Evolutionary conservation across 2,329 filamentous ascomycete species (phyloP), one percentile per base, ranked within the genome.

Genomic region (Metarhizium robertsii): DNA sequence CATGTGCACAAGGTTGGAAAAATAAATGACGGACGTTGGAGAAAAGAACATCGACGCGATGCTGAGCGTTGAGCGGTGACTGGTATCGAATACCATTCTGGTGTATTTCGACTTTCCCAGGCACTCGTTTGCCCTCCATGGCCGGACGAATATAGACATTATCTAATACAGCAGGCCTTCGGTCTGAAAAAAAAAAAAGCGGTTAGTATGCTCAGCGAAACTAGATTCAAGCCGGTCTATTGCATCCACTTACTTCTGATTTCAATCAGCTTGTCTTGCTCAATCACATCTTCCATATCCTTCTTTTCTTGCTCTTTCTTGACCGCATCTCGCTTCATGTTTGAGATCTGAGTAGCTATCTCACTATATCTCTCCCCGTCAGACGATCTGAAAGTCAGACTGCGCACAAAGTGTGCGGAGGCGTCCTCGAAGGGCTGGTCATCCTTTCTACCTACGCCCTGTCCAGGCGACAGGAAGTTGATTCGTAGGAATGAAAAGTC

Each of bases 291-390:
- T 69, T 99, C 94, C 88, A 99, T 88, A 64, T 99, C 92, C 75
- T 99, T 99, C 83, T 97, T 96, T 73, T 96, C 92, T 66, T 96
- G 92, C 71, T 99, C 94, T 64, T 90, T 88, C 72, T 95, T 92
- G 46, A 90, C 83, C 5, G 89, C 85, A 62, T 92, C 90, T 68
- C 94, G 95, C 76, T 96, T 95, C 77, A 99, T 86, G 66, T 96
- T 94, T 11, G 90, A 92, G 64, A 99, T 97, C 66, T 95, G 89
- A 58, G 88, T 88, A 13, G 91, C 87, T 62, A 99, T 94, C 65
- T 95, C 90, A 57, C 90, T 87, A 69, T 99, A 91, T 59, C 92
- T 85, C 58, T 90, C 84, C 57, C 91, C 86, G 67, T 97, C 90
- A 59, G 88, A 87, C 20, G 94, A 97, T 55, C 92, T 84, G 76